A percentile compares a stretch with the other conserved stretches of the same genome.
Evolutionary conservation across 495 filamentous ascomycete species (phyloP).

Genomic region (Paragyromitra xinjiangensis): DNA sequence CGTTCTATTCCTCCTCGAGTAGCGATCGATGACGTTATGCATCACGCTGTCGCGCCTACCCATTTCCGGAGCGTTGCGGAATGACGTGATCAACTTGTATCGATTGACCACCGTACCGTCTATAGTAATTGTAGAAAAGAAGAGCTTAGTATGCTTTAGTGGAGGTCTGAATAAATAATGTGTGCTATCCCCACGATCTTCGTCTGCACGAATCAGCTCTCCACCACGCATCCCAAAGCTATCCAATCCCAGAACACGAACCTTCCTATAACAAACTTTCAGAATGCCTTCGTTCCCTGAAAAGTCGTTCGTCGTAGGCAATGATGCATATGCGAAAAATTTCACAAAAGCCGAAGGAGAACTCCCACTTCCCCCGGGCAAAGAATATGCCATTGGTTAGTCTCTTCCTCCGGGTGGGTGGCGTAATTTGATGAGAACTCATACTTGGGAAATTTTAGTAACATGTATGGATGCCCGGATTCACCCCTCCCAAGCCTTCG

Average conservation of each 20-base stretch:
- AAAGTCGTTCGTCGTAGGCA: slow-evolving; percentile 62
- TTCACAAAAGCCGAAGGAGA: slow-evolving; percentile 69
- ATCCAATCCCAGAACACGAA: background rate
- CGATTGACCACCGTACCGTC: background rate
- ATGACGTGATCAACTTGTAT: background rate
- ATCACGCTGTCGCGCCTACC: background rate
- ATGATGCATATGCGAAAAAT: slow-evolving; percentile 68
- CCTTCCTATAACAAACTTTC: background rate
- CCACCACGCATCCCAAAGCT: background rate
- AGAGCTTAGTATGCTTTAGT: background rate
- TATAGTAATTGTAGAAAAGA: background rate
- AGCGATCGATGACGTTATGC: background rate
- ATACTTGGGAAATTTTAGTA: slow-evolving; percentile 55
- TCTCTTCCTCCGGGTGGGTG: background rate
- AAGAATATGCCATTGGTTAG: slow-evolving; percentile 70
- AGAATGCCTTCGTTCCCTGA: slow-evolving; percentile 22
- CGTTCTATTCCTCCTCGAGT: background rate
- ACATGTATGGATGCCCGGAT: slow-evolving; percentile 91
- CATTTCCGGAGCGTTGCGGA: background rate
- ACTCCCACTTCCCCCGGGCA: slow-evolving; percentile 75
- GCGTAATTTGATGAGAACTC: background rate
- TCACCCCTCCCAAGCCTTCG: slow-evolving; percentile 74
- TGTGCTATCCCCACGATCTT: background rate
- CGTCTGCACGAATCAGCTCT: background rate
- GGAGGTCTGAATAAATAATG: background rate